Conservation (phyloP, 2,329 filamentous ascomycete genomes). For the Acephala macrosclerotiorum region DNA sequence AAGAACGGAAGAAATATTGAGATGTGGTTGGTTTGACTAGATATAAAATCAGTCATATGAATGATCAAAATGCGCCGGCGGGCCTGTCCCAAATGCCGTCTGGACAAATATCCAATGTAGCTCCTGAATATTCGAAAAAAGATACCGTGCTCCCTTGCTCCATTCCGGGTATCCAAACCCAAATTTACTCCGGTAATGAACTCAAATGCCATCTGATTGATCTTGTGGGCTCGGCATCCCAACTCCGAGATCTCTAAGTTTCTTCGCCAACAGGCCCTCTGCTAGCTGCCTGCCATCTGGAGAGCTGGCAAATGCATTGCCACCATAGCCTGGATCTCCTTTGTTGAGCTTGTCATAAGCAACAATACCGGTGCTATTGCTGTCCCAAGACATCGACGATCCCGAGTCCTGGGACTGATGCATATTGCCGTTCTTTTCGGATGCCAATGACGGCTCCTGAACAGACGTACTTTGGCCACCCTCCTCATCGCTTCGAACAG, state of each 20-base stretch:
- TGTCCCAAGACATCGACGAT: conserved; percentile 37
- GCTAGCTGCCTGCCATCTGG: conserved; percentile 52
- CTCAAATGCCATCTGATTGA: conserved; percentile 33
- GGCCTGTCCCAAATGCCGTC: conserved; percentile 6
- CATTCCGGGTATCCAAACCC: conserved; percentile 38
- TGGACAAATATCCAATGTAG: conserved; percentile 1
- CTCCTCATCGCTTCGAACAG: conserved; percentile 24
- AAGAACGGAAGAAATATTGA: background rate
- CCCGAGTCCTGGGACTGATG: conserved; percentile 45
- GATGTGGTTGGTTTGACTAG: background rate
- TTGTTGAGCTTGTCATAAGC: conserved; percentile 73
- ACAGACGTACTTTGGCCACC: conserved; percentile 27
- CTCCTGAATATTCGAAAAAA: conserved; percentile 7
- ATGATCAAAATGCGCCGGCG: conserved; percentile 2
- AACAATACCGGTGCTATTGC: conserved; percentile 40
- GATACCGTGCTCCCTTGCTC: conserved; percentile 23
- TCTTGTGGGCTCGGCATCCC: conserved; percentile 30
- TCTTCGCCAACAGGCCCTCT: conserved; percentile 74
- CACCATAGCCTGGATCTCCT: conserved; percentile 69
- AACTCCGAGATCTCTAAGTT: conserved; percentile 61
- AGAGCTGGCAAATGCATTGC: conserved; percentile 56
- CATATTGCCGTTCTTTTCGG: conserved; percentile 39
- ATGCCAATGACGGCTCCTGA: conserved; percentile 45
- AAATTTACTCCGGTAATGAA: conserved; percentile 35
- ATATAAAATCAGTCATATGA: background rate